Percentiles rank a stretch among this genome's conserved stretches.
These are phyloP conservation scores for Picea glauca DNA, from an alignment of 75 land plant genomes.

Conservation along the genomic window DNA sequence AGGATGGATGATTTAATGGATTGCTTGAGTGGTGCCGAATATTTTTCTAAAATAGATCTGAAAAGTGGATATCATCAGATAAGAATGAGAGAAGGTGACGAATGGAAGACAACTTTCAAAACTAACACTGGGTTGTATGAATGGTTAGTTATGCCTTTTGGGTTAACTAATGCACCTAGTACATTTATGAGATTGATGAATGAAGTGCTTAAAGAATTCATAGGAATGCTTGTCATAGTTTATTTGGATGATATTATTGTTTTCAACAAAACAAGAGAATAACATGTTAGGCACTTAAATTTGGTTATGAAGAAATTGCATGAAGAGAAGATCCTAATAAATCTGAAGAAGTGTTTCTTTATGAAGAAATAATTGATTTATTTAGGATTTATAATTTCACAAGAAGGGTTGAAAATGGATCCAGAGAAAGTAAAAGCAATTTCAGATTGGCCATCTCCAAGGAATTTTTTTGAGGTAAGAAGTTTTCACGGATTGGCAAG, in stretches of 20 bases:
- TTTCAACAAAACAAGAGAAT: neutral
- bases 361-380: neutral
- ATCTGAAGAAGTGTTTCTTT: neutral
- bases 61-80: neutral
- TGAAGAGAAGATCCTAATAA: neutral
- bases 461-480: neutral
- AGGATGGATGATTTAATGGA: neutral
- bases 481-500: neutral
- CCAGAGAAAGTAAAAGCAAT: neutral
- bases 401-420: neutral
- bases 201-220: neutral
- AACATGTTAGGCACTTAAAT: neutral
- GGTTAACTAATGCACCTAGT: neutral
- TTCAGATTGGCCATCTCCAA: neutral
- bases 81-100: neutral
- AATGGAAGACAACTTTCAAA: neutral
- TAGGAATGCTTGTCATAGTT: neutral
- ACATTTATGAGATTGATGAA: neutral
- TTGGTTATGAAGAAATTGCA: neutral
- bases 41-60: neutral
- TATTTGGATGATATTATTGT: neutral
- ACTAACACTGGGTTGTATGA: neutral
- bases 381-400: neutral
- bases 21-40: neutral
- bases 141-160: too few relatives aligned